Evolutionary conservation across 768 basidiomycete species (phyloP).

Genomic region (Termitomyces sp.): DNA sequence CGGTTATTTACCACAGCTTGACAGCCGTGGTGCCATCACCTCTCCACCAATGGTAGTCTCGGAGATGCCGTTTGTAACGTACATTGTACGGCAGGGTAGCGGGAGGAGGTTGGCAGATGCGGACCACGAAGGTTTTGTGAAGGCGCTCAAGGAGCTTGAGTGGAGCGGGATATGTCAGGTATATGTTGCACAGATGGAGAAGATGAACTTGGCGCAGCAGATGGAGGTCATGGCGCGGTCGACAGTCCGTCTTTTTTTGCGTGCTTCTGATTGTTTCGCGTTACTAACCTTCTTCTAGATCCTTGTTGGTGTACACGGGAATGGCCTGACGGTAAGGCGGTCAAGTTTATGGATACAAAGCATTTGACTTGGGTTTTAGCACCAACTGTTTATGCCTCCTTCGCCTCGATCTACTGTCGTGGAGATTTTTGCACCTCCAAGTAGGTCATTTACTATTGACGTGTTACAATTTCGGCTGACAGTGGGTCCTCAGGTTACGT

Average conservation of each 20-base stretch:
- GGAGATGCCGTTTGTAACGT: constrained; percentile 38
- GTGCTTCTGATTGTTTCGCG: neutral
- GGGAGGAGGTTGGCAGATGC: constrained; percentile 33
- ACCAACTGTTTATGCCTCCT: constrained; percentile 65
- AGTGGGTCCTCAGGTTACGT: constrained; percentile 22
- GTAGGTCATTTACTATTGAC: constrained; percentile 20
- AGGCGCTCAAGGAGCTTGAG: constrained; percentile 39
- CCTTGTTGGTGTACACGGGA: constrained; percentile 64
- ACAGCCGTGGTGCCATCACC: constrained; percentile 6
- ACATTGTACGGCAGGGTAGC: constrained; percentile 54
- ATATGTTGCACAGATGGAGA: constrained; percentile 33
- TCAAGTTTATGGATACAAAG: neutral
- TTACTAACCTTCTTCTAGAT: constrained; percentile 27
- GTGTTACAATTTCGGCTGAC: neutral
- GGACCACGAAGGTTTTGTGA: constrained; percentile 45
- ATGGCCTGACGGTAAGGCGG: constrained; percentile 50
- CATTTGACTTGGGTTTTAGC: constrained; percentile 17
- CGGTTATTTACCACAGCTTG: constrained; percentile 23
- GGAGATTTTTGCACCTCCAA: constrained; percentile 60
- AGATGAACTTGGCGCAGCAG: constrained; percentile 56
- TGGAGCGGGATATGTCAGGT: constrained; percentile 47
- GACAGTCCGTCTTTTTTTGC: constrained; percentile 38
- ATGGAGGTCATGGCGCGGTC: constrained; percentile 54
- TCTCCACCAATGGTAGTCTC: constrained; percentile 8
- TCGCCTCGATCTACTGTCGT: constrained; percentile 59